These are phyloP conservation scores for Aspergillus melleus DNA, from an alignment of 2,329 filamentous ascomycete species.

Conservation along the genomic window DNA sequence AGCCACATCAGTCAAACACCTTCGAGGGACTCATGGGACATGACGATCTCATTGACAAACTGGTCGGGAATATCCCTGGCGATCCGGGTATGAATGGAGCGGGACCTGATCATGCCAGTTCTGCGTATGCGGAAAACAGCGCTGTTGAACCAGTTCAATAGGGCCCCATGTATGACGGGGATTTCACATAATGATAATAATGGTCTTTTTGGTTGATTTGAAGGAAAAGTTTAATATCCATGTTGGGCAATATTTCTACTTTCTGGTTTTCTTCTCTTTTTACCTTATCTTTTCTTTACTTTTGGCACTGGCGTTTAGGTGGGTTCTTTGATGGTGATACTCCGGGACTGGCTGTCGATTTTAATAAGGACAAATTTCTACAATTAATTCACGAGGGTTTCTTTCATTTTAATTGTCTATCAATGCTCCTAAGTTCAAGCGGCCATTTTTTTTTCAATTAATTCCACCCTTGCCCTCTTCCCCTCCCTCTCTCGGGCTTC, in stretches of 20 bases:
- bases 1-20: conserved; percentile 32
- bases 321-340: too few relatives aligned
- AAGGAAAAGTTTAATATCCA: conserved; percentile 6
- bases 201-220: neutral
- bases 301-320: neutral
- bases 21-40: conserved; percentile 35
- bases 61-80: conserved; percentile 36
- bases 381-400: too few relatives aligned
- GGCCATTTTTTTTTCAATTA: too few relatives aligned
- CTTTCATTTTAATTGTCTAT: too few relatives aligned
- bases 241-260: neutral
- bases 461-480: too few relatives aligned
- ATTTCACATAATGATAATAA: conserved; percentile 6
- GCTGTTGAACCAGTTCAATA: conserved; percentile 32
- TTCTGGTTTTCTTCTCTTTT: neutral
- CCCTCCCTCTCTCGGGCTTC: too few relatives aligned
- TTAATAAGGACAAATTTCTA: too few relatives aligned
- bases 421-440: too few relatives aligned
- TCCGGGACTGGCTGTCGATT: too few relatives aligned
- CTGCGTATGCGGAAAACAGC: conserved; percentile 31
- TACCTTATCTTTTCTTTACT: neutral
- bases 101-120: conserved; percentile 32
- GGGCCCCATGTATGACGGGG: neutral
- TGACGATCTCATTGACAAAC: conserved; percentile 40
- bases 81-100: conserved; percentile 36